Evolutionary conservation across 2,329 filamentous ascomycete species (phyloP), one percentile per base, ranked within the genome.

Genomic region (Cordyceps farinosa): DNA sequence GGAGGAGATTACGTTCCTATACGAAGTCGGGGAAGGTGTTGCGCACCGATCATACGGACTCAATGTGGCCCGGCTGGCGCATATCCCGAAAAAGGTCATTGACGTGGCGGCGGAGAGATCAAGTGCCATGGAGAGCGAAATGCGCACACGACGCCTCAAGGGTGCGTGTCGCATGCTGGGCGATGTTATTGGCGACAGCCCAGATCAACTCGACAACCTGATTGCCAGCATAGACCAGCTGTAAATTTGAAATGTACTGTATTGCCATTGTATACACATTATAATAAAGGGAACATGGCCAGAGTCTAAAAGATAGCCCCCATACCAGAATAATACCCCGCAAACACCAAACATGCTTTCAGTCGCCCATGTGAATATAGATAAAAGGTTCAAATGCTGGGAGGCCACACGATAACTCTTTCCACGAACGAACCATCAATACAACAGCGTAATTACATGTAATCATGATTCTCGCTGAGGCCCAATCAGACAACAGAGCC

Each of bases 41-140:
- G 94, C 95, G 9, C 93, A 98, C 80, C 85, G 95, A 5, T 96
- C 91, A 22, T 99, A 99, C 74, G 95, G 96, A 1, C 74, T 99
- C 63, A 98, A 98, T 74, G 95, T 98, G 29, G 95, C 95, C 15
- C 82, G 91, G 52, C 77, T 99, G 60, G 95, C 95, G 2, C 88
- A 88, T 58, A 84, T 99, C 48, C 92, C 94, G 0, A 83, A 84
- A 64, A 81, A 85, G 62, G 85, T 98, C 22, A 80, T 98, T 40
- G 90, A 93, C 32, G 81, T 92, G 30, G 95, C 95, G 2, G 86
- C 85, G n/a, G 78, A 80, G 53, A 95, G 96, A 77, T 96, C 91
- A 65, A 80, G 80, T 45, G 87, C 94, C 75, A 78, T 99, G 75
- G 95, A 99, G 77, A 82, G 87, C 59, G 84, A 87, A 67, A 86